phyloP scores from a whole-genome alignment of 768 basidiomycete genomes.

The Pulveroboletus ravenelii region DNA sequence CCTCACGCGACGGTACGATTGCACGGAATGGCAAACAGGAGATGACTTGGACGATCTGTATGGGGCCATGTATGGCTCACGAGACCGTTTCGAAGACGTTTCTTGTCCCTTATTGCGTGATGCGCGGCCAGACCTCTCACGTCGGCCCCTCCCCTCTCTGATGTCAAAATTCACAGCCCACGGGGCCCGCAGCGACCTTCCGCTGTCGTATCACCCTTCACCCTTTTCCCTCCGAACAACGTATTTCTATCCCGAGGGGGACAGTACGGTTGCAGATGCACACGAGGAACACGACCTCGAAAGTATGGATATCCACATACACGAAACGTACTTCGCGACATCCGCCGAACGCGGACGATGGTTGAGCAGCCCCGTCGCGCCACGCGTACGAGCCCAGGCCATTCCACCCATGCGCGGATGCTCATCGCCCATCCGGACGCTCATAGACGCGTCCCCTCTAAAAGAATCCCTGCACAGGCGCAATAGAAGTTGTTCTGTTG shows the following conservation, averaged over 20 bases:
- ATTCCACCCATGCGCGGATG: slow-evolving; percentile 15
- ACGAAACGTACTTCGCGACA: slow-evolving; percentile 49
- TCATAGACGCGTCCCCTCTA: slow-evolving; percentile 1
- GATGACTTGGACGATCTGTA: background rate
- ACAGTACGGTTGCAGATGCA: slow-evolving; percentile 18
- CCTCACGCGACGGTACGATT: slow-evolving; percentile 5
- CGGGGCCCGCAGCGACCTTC: background rate
- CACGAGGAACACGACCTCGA: slow-evolving; percentile 30
- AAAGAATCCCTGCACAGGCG: slow-evolving; percentile 1
- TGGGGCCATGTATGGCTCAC: background rate
- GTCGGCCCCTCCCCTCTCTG: slow-evolving; percentile 16
- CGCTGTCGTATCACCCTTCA: background rate
- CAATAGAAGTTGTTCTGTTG: background rate
- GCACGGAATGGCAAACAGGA: slow-evolving; percentile 1
- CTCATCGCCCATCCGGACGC: slow-evolving; percentile 22
- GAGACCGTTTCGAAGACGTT: background rate
- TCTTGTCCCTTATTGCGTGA: slow-evolving; percentile 2
- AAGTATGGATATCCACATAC: slow-evolving; percentile 32
- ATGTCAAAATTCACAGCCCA: slow-evolving; percentile 13
- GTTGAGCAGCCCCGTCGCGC: slow-evolving; percentile 46
- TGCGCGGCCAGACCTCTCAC: background rate
- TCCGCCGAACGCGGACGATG: slow-evolving; percentile 59
- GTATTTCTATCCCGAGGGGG: slow-evolving; percentile 6
- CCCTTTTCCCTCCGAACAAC: slow-evolving; percentile 1
- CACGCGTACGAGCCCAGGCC: slow-evolving; percentile 13